Conservation (phyloP, 345 rosid species). For the Acer negundo region DNA sequence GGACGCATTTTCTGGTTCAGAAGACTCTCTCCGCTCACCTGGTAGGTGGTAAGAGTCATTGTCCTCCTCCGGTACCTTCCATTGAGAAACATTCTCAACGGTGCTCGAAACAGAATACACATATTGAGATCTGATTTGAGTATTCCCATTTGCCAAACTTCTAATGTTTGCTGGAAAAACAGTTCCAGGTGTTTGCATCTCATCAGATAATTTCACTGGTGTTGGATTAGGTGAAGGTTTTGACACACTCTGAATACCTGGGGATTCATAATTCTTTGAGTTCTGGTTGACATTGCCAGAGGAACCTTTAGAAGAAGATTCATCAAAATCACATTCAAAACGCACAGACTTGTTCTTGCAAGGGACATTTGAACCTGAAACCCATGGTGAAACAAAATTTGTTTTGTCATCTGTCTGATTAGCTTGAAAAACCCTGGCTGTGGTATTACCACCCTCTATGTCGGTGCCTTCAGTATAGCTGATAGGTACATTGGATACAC, state of each 20-base stretch:
- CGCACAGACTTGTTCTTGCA: constrained; percentile 55
- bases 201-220: constrained; percentile 70
- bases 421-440: constrained; percentile 24
- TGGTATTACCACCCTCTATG: constrained; percentile 32
- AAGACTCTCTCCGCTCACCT: constrained; percentile 32
- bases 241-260: constrained; percentile 27
- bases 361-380: constrained; percentile 35
- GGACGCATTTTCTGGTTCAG: constrained; percentile 42
- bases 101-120: constrained; percentile 59
- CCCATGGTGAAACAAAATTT: constrained; percentile 26
- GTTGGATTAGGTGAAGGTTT: constrained; percentile 68
- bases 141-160: constrained; percentile 45
- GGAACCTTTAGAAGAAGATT: constrained; percentile 38
- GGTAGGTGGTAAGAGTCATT: constrained; percentile 29
- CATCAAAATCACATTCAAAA: constrained; percentile 53
- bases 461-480: constrained; percentile 43
- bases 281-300: constrained; percentile 37
- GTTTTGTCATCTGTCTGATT: constrained; percentile 16
- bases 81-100: constrained; percentile 45
- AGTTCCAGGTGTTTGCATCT: constrained; percentile 99
- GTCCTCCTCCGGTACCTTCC: constrained; percentile 40
- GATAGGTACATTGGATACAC: constrained; percentile 45
- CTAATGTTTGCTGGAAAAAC: constrained; percentile 63
- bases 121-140: constrained; percentile 73
- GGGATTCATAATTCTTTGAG: constrained; percentile 37